Base-by-base conservation (phyloP, 352 stramenopile species). In the Phytophthora vignae region DNA sequence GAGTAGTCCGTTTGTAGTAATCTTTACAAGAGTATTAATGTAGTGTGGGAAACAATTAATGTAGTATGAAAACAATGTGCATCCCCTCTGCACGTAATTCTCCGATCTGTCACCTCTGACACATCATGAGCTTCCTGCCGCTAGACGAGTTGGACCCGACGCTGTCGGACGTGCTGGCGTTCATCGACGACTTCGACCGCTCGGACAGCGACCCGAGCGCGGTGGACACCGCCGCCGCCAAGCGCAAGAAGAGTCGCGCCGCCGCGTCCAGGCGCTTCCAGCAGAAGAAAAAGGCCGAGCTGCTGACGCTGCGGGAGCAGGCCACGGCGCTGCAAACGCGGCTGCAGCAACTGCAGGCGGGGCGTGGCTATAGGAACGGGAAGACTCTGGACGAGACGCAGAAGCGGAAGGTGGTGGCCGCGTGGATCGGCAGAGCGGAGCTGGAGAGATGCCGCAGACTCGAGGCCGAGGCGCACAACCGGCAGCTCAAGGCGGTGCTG, bases 211-310 rank as follows among this genome's bases (percentile, higher is more conserved):
- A 40, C 33, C 11, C 36, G n/a, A 63, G 25, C 50, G 17, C 22
- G 3, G 59, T 56, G 11, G 49, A 52, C 14, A 42, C 44, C 4
- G 17, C 14, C 12, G 9, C 22, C 4, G 29, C n/a, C 2, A 60
- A 15, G 22, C 50, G 42, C 11, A 68, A 73, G 50, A 60, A 60
- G 52, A 67, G 46, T 21, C 61, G 50, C 27, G 67, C 67, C 5
- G 67, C 67, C 6, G 59, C 67, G n/a, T 73, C 67, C 17, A 14
- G 59, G 9, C 67, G 67, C 53, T 73, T 66, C 22, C 67, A 73
- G 17, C 67, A 64, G 31, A 73, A 73, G 67, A 73, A 73, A 55
- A 67, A 44, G 27, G 57, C 65, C 9, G 59, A 69, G 22, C 44
- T 69, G 15, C 27, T 71, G 25, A n/a, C 54, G 6, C 48, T 69